Percentiles rank a stretch among this genome's conserved stretches.
Conservation (phyloP, 495 filamentous ascomycete species). For the Neurospora africana region DNA sequence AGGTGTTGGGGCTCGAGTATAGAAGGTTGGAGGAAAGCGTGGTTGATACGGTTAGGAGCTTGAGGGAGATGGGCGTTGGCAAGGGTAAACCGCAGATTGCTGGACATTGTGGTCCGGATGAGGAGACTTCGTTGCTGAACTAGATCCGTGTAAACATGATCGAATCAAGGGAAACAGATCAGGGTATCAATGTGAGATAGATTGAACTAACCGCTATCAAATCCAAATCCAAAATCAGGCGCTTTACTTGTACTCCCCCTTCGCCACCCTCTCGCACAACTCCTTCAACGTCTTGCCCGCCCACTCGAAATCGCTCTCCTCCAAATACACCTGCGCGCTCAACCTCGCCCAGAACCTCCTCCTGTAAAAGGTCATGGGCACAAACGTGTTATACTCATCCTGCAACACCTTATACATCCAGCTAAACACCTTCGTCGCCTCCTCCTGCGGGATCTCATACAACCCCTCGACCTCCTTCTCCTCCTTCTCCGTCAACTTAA, state of each 20-base stretch:
- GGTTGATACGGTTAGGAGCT: conserved; percentile 24
- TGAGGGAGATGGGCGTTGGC: not conserved
- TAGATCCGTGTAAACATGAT: not conserved
- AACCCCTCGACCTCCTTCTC: conserved; percentile 17
- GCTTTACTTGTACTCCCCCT: conserved; percentile 36
- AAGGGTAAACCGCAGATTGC: not conserved
- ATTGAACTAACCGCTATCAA: not conserved
- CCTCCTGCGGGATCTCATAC: conserved; percentile 21
- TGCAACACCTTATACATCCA: conserved; percentile 50
- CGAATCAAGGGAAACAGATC: not conserved
- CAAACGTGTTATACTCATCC: conserved; percentile 57
- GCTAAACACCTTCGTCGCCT: conserved; percentile 27
- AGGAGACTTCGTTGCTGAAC: not conserved
- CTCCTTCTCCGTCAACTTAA: not conserved
- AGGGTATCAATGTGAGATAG: not conserved
- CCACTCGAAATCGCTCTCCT: conserved; percentile 68
- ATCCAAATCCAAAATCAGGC: not conserved
- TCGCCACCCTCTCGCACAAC: conserved; percentile 48
- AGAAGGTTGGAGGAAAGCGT: conserved; percentile 26
- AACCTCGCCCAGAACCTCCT: conserved; percentile 58
- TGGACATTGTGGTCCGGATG: not conserved
- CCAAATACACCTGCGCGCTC: conserved; percentile 72
- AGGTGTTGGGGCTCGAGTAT: conserved; percentile 31
- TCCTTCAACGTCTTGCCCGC: conserved; percentile 47
- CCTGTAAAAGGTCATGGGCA: conserved; percentile 50